A percentile compares a stretch with the other conserved stretches of the same genome.
Conservation (phyloP, 768 basidiomycete genomes). For the Russula sp. region DNA sequence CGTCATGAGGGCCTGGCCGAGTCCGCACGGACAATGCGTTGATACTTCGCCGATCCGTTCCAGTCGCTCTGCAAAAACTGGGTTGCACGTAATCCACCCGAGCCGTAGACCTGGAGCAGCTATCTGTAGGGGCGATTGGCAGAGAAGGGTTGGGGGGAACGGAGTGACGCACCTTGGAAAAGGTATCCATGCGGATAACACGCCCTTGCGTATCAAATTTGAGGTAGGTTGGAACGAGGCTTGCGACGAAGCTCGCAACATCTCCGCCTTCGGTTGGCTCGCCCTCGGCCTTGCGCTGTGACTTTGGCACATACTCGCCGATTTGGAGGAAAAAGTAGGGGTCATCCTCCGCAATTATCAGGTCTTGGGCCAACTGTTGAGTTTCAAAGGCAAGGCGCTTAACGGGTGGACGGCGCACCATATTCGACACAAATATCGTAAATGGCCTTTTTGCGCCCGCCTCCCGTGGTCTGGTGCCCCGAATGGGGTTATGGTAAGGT, state of each 20-base stretch:
- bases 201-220: constrained; percentile 74
- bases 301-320: constrained; percentile 46
- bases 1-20: constrained; percentile 59
- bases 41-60: constrained; percentile 63
- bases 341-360: constrained; percentile 81
- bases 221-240: constrained; percentile 57
- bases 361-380: constrained; percentile 35
- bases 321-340: constrained; percentile 76
- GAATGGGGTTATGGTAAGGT: neutral
- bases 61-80: constrained; percentile 68
- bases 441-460: constrained; percentile 64
- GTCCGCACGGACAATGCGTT: constrained; percentile 67
- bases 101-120: constrained; percentile 72
- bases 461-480: constrained; percentile 48
- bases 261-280: constrained; percentile 30
- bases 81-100: constrained; percentile 77
- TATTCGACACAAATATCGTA: constrained; percentile 81
- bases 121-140: constrained; percentile 41
- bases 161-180: constrained; percentile 51
- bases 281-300: constrained; percentile 28
- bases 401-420: constrained; percentile 36
- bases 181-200: constrained; percentile 77
- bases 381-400: neutral
- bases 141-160: neutral
- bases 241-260: constrained; percentile 43